A percentile compares a stretch with the other conserved stretches of the same genome.
Conservation (phyloP, 108 stramenopile species). For the Pinguiococcus pyrenoidosus region DNA sequence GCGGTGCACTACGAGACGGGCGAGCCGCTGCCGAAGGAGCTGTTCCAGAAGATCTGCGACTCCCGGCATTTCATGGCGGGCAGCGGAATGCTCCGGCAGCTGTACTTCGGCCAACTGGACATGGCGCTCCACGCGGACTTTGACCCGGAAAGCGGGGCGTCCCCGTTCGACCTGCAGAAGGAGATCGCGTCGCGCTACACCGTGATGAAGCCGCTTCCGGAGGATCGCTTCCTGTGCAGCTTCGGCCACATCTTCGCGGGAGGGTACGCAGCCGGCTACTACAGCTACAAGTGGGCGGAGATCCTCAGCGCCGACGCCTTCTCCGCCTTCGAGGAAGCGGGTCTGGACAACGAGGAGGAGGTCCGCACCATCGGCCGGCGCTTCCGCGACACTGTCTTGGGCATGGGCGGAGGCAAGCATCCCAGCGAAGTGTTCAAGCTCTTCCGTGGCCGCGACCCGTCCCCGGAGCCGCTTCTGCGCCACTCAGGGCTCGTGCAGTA, state of each 20-base stretch:
- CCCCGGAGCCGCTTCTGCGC: conserved; percentile 79
- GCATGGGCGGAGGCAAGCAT: conserved; percentile 67
- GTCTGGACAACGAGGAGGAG: conserved; percentile 82
- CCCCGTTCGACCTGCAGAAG: conserved; percentile 65
- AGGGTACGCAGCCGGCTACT: conserved; percentile 90
- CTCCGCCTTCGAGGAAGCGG: conserved; percentile 92
- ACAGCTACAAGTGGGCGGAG: conserved; percentile 94
- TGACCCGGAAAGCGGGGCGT: conserved; percentile 47
- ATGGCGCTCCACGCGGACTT: conserved; percentile 78
- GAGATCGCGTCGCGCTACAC: conserved; percentile 68
- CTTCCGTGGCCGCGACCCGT: conserved; percentile 88
- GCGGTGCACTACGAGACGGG: conserved; percentile 81
- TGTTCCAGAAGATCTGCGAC: conserved; percentile 80
- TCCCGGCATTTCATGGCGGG: conserved; percentile 84
- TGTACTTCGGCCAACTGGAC: conserved; percentile 83
- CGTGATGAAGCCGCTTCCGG: conserved; percentile 61
- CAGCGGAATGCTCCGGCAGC: conserved; percentile 80
- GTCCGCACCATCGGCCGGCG: conserved; percentile 15
- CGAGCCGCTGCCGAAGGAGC: conserved; percentile 82
- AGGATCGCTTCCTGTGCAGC: conserved; percentile 91
- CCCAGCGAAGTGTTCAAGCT: conserved; percentile 78
- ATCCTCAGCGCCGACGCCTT: conserved; percentile 96
- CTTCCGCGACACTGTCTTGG: conserved; percentile 62
- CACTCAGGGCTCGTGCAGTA: conserved; percentile 69
- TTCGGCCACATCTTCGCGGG: conserved; percentile 94